Conservation (phyloP, 768 basidiomycete species). For the Kwoniella europaea region DNA sequence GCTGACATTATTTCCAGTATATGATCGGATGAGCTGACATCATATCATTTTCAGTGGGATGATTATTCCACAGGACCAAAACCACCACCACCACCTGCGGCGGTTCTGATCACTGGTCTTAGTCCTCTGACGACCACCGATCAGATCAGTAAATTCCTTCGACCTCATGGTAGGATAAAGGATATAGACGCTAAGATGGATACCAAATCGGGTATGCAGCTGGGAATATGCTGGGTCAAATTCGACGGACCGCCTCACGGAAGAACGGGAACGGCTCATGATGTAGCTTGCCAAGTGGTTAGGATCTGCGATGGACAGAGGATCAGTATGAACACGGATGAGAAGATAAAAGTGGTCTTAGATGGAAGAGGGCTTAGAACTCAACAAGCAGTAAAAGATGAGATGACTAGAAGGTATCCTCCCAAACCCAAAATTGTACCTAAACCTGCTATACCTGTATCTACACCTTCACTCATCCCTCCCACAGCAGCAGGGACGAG, state of each 20-base stretch:
- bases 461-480: conserved; percentile 17
- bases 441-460: conserved; percentile 7
- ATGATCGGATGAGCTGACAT: conserved; percentile 3
- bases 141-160: conserved; percentile 71
- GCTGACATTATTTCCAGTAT: not conserved
- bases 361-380: conserved; percentile 75
- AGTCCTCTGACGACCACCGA: conserved; percentile 72
- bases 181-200: conserved; percentile 80
- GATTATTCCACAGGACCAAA: conserved; percentile 71
- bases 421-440: conserved; percentile 38
- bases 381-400: conserved; percentile 70
- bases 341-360: conserved; percentile 72
- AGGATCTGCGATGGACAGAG: conserved; percentile 71
- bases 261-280: conserved; percentile 60
- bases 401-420: conserved; percentile 62
- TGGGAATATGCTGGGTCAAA: conserved; percentile 80
- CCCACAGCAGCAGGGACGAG: conserved; percentile 7
- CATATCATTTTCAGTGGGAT: conserved; percentile 67
- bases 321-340: conserved; percentile 62
- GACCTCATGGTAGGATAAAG: conserved; percentile 66
- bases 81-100: conserved; percentile 66
- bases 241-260: conserved; percentile 58
- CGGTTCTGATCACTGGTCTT: conserved; percentile 74
- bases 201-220: conserved; percentile 74
- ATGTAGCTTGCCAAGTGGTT: conserved; percentile 72